These are phyloP conservation scores for Sporothrix curviconia DNA, from an alignment of 2,329 filamentous ascomycete genomes.

Conservation along the genomic window DNA sequence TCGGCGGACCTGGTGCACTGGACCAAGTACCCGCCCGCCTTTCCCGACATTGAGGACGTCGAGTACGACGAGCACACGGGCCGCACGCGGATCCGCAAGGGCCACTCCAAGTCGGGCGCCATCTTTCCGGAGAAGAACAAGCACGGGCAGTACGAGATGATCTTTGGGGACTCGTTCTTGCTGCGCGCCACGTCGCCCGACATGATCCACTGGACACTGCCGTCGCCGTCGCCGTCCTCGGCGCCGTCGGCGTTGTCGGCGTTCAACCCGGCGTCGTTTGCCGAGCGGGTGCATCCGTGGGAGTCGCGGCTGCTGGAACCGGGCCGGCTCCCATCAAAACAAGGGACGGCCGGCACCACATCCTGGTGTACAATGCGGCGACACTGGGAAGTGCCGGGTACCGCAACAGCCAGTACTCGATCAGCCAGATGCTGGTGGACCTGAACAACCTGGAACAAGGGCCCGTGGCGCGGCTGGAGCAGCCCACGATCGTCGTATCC, in stretches of 20 bases:
- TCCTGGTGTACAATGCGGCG: slow-evolving; percentile 6
- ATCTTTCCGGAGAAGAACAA: background rate
- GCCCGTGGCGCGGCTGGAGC: background rate
- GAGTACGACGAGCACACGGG: background rate
- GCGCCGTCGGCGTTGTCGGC: no score
- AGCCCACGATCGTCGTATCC: background rate
- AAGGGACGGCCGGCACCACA: slow-evolving; percentile 4
- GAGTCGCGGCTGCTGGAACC: slow-evolving; percentile 2
- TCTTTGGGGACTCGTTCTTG: slow-evolving; percentile 1
- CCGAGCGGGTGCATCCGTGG: background rate
- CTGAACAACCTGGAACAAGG: background rate
- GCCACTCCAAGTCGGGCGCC: slow-evolving; percentile 9
- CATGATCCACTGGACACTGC: slow-evolving; percentile 6
- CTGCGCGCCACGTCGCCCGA: background rate
- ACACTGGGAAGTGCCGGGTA: slow-evolving; percentile 6
- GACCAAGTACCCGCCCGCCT: slow-evolving; percentile 27
- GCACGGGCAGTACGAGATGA: background rate
- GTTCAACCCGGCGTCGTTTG: background rate
- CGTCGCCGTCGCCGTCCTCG: no score
- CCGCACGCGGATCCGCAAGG: slow-evolving; percentile 4
- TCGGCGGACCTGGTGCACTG: slow-evolving; percentile 30
- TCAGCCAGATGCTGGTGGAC: slow-evolving; percentile 14
- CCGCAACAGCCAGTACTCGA: slow-evolving; percentile 13
- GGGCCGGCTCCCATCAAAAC: slow-evolving; percentile 2
- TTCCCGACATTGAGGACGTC: slow-evolving; percentile 22